Evolutionary conservation across 1,284 basidiomycete genomes (phyloP), one percentile per base, ranked within the genome.

Genomic region (Papiliotrema laurentii): DNA sequence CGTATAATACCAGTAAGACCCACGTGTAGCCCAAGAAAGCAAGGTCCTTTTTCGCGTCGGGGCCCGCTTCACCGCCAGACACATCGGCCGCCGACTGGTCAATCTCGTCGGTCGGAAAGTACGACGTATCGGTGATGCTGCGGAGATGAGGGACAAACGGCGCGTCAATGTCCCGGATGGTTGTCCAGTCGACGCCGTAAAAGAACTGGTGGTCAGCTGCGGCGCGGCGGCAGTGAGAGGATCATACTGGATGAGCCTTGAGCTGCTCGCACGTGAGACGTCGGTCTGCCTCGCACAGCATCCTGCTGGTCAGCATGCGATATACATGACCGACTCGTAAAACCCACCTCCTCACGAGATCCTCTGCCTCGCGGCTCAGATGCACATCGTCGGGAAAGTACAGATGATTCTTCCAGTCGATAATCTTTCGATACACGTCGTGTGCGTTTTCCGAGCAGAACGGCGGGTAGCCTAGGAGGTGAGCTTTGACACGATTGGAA

Each of bases 381-480:
- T 90, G 91, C 2, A 97, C 89, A 64, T 98, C 94, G 64, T 97
- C 92, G 0, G 96, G 96, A 78, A 98, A 94, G 72, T 79, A 85
- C 44, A 92, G 81, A 75, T 92, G 91, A 63, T 83, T 83, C 42
- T 83, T 81, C 94, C 93, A 97, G 50, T 94, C 88, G 55, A 98
- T 85, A 63, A 98, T 98, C 78, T 98, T 98, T 73, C 93, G 86
- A 78, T 98, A 98, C 21, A 94, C 97, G 68, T 98, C 94, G 62
- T 89, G 89, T 16, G 94, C 92, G 65, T 91, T 92, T 68, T 97
- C 93, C 9, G 93, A 96, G 73, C 92, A 97, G 80, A 97, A 97
- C 2, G 93, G 93, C 11, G 93, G 92, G 71, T 94, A 97, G 55
- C 90, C 72, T 72, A 44, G 14, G 26, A 10, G 31, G 45, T 31